Evolutionary conservation across 2,329 filamentous ascomycete species (phyloP).

Genomic region (Cercospora sojina): DNA sequence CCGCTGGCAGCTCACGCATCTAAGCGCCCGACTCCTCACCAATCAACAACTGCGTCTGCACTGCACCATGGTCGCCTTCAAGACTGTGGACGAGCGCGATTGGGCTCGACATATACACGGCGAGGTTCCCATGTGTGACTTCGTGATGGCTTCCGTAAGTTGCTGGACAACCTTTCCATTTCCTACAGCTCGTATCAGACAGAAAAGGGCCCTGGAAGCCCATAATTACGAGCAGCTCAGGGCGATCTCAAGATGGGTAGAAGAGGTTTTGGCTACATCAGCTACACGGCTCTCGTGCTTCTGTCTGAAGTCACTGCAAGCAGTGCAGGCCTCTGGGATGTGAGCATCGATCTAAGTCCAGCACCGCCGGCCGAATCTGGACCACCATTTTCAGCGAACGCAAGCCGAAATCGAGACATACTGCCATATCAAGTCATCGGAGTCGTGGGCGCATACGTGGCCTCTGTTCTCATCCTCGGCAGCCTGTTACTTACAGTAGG

Average conservation of each 20-base stretch:
- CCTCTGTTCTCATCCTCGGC: conserved; percentile 73
- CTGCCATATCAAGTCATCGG: conserved; percentile 81
- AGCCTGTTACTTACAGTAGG: conserved; percentile 53
- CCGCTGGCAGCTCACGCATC: background rate
- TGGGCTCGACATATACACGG: conserved; percentile 15
- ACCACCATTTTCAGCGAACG: conserved; percentile 58
- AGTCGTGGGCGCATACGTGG: conserved; percentile 78
- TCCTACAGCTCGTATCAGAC: conserved; percentile 9
- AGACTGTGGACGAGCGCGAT: too few species aligned
- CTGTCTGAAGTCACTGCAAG: conserved; percentile 15
- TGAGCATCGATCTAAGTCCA: conserved; percentile 56
- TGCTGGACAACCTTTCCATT: conserved; percentile 18
- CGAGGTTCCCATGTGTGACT: conserved; percentile 21
- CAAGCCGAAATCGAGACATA: conserved; percentile 60
- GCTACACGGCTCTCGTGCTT: conserved; percentile 34
- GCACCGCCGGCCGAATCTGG: conserved; percentile 62
- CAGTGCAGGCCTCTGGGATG: conserved; percentile 34
- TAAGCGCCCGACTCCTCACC: conserved; percentile 12
- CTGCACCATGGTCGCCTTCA: too few species aligned
- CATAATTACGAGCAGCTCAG: background rate
- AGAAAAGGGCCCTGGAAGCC: too few species aligned
- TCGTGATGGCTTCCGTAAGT: conserved; percentile 22
- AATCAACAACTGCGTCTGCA: too few species aligned
- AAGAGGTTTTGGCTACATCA: conserved; percentile 28
- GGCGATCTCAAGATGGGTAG: conserved; percentile 27